phyloP scores from a whole-genome alignment of 2,329 filamentous ascomycete genomes.

The Ceratocystis albifundus region DNA sequence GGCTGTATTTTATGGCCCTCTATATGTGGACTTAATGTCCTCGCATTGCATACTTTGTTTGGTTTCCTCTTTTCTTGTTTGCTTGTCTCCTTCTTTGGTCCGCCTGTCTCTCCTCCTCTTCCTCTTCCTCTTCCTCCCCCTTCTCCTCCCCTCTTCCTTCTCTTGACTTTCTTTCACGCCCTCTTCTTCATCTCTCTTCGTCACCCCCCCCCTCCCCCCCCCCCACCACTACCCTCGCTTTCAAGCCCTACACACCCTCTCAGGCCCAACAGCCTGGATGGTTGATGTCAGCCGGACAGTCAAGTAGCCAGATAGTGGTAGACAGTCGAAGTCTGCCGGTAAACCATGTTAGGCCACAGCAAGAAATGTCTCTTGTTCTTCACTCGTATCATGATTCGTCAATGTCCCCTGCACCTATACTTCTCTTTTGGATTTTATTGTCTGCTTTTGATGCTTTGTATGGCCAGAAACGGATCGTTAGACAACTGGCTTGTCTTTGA shows the following conservation, averaged over 20 bases:
- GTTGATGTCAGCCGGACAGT: neutral
- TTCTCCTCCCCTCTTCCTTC: neutral
- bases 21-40: neutral
- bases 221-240: neutral
- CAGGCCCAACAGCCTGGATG: slow-evolving; percentile 9
- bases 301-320: neutral
- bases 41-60: neutral
- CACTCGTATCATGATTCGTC: neutral
- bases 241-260: slow-evolving; percentile 1
- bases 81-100: neutral
- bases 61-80: slow-evolving; percentile 7
- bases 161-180: no score
- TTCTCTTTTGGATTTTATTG: neutral
- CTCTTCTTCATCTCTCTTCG: neutral
- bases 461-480: neutral
- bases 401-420: neutral
- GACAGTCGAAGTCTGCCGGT: neutral
- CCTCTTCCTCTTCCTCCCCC: slow-evolving; percentile 1
- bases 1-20: neutral
- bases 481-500: slow-evolving; percentile 10
- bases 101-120: slow-evolving; percentile 8
- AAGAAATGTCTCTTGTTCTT: neutral
- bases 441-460: neutral
- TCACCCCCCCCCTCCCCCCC: neutral
- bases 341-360: slow-evolving; percentile 1